phyloP scores from a whole-genome alignment of 2,329 filamentous ascomycete genomes.

The Aspergillus sojae region DNA sequence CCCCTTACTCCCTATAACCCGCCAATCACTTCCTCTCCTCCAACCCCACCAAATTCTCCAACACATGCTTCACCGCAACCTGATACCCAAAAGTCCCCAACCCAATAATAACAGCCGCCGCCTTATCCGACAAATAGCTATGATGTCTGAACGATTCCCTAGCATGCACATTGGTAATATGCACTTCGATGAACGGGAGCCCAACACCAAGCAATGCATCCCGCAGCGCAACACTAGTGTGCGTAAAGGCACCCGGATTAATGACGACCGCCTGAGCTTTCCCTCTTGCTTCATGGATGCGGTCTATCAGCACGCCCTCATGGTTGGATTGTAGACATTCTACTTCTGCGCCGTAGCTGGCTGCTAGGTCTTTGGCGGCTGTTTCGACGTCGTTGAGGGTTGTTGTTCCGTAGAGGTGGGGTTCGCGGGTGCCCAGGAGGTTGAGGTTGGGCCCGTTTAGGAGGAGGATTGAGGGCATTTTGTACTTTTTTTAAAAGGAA shows the following conservation, averaged over 20 bases:
- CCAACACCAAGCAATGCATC: not conserved
- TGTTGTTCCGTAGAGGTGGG: not conserved
- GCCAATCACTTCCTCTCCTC: not conserved
- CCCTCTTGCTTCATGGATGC: not conserved
- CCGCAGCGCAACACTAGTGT: not conserved
- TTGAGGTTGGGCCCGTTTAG: not conserved
- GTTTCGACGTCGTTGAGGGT: not conserved
- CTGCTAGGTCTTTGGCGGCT: not conserved
- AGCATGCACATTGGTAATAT: not conserved
- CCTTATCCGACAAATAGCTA: not conserved
- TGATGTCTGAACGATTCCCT: not conserved
- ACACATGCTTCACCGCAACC: not conserved
- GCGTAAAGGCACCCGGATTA: not conserved
- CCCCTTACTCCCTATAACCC: too few relatives aligned
- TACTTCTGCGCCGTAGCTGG: not conserved
- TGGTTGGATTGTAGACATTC: not conserved
- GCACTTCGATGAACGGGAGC: not conserved
- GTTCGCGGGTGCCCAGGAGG: not conserved
- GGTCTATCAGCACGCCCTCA: not conserved
- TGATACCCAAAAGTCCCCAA: not conserved
- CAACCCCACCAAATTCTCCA: not conserved
- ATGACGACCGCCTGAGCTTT: not conserved
- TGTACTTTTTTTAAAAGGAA: not conserved
- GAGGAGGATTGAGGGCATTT: not conserved
- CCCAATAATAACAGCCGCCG: not conserved